Percentiles rank a stretch among this genome's conserved stretches.
Evolutionary conservation across 352 stramenopile genomes (phyloP).

Genomic region (Globisporangium sylvaticum): DNA sequence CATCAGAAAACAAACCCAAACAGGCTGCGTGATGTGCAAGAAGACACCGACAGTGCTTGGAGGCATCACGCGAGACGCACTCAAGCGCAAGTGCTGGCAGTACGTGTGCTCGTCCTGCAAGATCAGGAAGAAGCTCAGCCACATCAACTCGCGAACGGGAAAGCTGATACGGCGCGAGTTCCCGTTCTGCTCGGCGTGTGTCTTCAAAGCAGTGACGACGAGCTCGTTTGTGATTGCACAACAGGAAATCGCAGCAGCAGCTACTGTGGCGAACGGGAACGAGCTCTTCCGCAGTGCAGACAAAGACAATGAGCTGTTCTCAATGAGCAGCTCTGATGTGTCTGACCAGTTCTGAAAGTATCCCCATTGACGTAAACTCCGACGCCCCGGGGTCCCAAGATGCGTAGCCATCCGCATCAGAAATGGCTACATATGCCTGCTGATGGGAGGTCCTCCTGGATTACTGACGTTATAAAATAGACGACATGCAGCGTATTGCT

Average conservation of each 20-base stretch:
- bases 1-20: constrained; percentile 6
- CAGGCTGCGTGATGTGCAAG: constrained; percentile 13
- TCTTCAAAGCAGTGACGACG: constrained; percentile 15
- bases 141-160: constrained; percentile 11
- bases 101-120: constrained; percentile 22
- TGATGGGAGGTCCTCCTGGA: neutral
- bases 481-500: neutral
- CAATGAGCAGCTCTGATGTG: neutral
- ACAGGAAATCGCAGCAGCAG: constrained; percentile 15
- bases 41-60: neutral
- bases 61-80: neutral
- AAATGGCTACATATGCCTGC: neutral
- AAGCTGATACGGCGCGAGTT: constrained; percentile 18
- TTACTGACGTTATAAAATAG: neutral
- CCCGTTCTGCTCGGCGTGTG: constrained; percentile 23
- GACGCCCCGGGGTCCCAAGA: neutral
- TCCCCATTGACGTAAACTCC: neutral
- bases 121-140: constrained; percentile 24
- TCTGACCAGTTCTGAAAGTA: neutral
- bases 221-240: constrained; percentile 21
- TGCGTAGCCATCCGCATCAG: neutral
- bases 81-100: constrained; percentile 24
- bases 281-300: neutral
- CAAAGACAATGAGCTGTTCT: neutral
- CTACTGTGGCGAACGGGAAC: too few relatives aligned